These are phyloP conservation scores for Penicillium thymicola DNA, from an alignment of 2,329 filamentous ascomycete genomes.

Conservation along the genomic window DNA sequence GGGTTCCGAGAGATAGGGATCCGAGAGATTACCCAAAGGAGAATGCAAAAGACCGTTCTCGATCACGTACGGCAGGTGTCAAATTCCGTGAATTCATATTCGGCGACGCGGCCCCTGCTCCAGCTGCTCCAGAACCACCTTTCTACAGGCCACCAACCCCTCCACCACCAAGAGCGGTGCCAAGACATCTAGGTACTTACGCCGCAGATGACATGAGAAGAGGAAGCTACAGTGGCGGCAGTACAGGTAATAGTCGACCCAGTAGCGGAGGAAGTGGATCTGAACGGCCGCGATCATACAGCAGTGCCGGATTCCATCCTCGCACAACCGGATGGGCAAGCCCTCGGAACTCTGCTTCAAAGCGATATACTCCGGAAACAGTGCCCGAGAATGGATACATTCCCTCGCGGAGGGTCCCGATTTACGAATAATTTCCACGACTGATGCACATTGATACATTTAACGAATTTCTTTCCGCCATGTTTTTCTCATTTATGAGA, in stretches of 20 bases:
- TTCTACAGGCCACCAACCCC: conserved; percentile 11
- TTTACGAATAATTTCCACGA: conserved; percentile 17
- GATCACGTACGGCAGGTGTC: conserved; percentile 14
- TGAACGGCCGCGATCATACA: conserved; percentile 24
- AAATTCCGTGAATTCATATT: conserved; percentile 29
- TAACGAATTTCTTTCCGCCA: neutral
- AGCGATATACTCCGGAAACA: conserved; percentile 18
- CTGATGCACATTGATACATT: neutral
- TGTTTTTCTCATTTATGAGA: neutral
- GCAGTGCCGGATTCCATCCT: conserved; percentile 14
- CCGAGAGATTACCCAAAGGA: neutral
- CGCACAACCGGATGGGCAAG: conserved; percentile 17
- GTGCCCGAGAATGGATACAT: conserved; percentile 17
- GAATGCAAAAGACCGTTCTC: conserved; percentile 12
- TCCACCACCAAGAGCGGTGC: conserved; percentile 16
- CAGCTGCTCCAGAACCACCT: conserved; percentile 18
- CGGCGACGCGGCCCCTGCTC: conserved; percentile 13
- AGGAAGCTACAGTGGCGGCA: conserved; percentile 24
- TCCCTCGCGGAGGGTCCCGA: conserved; percentile 12
- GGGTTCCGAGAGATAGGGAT: neutral
- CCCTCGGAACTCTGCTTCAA: conserved; percentile 19
- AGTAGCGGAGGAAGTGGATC: conserved; percentile 26
- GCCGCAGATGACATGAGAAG: conserved; percentile 25
- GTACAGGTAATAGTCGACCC: conserved; percentile 16
- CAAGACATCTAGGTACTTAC: conserved; percentile 23